Base-by-base conservation (phyloP, 306 rosid genomes). In the Trichosanthes truncata region DNA sequence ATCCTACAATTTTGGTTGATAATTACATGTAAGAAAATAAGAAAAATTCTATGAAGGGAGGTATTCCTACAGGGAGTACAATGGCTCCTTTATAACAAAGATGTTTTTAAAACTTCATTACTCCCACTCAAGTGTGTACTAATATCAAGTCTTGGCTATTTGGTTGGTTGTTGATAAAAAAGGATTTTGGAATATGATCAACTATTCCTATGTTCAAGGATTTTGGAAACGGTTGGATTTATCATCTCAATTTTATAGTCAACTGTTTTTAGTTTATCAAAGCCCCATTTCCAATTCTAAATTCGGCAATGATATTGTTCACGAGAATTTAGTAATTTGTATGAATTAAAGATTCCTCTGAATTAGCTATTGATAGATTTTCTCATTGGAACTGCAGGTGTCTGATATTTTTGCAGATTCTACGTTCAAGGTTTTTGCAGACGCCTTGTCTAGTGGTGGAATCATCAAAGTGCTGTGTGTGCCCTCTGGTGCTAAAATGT, bases 351-450 rank as follows among this genome's bases (percentile, higher is more conserved):
- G 55, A 77, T 48, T 74, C 45, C 78, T 29, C 62, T 51, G 45
- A 74, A 74, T 51, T 51, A 51, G 18, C 68, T 65, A 26, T 49
- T 65, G n/a, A 51, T 40, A 49, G 6, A 53, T 18, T 36, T 52
- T 79, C 51, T 79, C 66, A 23, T 74, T 83, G 79, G 80, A 82
- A 80, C 80, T 69, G 86, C 90, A 95, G 98, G 97, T 92, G 73
- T 91, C 97, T 71, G 97, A 91, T 84, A 79, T 91, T 74, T 88
- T 91, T 83, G 79, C 84, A 84, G 96, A 91, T 43, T 88, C 97
- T 79, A 83, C 90, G 62, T 95, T 95, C 89, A 87, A 86, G 88
- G 90, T 92, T 80, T 92, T 95, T 87, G 88, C 92, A 57, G 93
- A 95, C 66, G 77, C 97, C 80, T 83, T 95, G 92, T 86, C 78